These are phyloP conservation scores for Rhynchosporium graminicola DNA, from an alignment of 2,329 filamentous ascomycete species.

Conservation along the genomic window DNA sequence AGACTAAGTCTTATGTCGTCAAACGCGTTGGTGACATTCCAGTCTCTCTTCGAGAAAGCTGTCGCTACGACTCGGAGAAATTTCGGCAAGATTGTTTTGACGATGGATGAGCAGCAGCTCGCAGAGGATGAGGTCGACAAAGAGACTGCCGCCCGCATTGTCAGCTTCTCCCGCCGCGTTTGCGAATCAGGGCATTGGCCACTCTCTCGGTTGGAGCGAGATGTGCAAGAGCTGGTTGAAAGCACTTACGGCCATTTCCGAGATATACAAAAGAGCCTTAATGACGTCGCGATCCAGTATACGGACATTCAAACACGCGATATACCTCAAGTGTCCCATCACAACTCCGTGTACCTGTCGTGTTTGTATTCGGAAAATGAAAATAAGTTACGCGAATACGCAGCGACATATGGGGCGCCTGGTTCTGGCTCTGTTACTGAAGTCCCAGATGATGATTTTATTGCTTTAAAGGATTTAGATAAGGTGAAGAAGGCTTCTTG, in stretches of 20 bases:
- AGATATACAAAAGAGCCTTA: neutral
- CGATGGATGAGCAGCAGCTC: conserved; percentile 5
- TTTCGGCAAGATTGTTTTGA: conserved; percentile 1
- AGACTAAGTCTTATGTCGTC: neutral
- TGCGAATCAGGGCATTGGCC: conserved; percentile 5
- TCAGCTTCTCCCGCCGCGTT: neutral
- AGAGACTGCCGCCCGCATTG: neutral
- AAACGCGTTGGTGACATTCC: neutral
- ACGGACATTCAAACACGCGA: too few species aligned
- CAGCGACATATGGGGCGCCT: neutral
- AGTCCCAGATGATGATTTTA: too few species aligned
- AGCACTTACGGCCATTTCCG: neutral
- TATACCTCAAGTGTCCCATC: neutral
- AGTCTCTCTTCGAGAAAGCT: neutral
- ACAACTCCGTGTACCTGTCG: too few species aligned
- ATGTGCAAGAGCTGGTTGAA: neutral
- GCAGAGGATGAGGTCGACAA: neutral
- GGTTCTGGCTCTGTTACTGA: too few species aligned
- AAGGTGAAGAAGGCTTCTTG: too few species aligned
- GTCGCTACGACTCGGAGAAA: neutral
- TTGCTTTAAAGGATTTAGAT: too few species aligned
- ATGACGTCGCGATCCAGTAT: neutral
- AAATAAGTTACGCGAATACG: neutral
- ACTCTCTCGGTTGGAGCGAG: neutral
- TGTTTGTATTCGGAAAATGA: neutral